Percentiles rank a stretch among this genome's conserved stretches.
Conservation (phyloP, 768 basidiomycete genomes). For the Candolleomyces aberdarensis region DNA sequence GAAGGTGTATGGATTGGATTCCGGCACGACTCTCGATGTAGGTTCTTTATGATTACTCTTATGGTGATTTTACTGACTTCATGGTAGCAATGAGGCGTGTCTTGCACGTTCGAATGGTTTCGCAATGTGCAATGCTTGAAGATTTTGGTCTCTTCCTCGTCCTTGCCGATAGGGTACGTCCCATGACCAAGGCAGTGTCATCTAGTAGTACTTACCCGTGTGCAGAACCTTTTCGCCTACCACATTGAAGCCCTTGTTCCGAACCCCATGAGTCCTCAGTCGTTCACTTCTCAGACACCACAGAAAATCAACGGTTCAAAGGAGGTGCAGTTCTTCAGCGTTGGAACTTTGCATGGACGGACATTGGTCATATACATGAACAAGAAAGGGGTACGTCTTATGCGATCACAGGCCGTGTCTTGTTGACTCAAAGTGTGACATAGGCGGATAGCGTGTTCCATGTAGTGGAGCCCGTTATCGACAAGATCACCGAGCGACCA, state of each 20-base stretch:
- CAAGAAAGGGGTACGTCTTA: constrained; percentile 67
- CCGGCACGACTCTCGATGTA: constrained; percentile 81
- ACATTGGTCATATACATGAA: constrained; percentile 91
- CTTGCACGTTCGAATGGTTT: constrained; percentile 87
- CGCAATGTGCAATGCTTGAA: constrained; percentile 91
- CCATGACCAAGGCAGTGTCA: constrained; percentile 22
- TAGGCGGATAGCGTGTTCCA: constrained; percentile 90
- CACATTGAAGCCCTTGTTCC: constrained; percentile 97
- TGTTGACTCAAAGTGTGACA: not conserved
- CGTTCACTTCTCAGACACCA: constrained; percentile 72
- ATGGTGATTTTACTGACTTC: constrained; percentile 25
- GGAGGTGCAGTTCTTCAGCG: constrained; percentile 95
- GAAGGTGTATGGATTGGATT: constrained; percentile 96
- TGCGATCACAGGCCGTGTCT: not conserved
- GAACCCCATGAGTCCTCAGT: constrained; percentile 60
- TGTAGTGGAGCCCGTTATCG: constrained; percentile 94
- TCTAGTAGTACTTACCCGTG: not conserved
- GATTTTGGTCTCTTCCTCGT: constrained; percentile 98
- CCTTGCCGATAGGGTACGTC: constrained; percentile 80
- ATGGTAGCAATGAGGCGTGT: constrained; percentile 81
- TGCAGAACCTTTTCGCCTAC: constrained; percentile 71
- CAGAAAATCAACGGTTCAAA: constrained; percentile 89
- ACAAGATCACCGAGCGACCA: constrained; percentile 77
- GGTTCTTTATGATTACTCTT: constrained; percentile 18
- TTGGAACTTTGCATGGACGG: constrained; percentile 81